Evolutionary conservation across 805 yeast species (phyloP), one percentile per base, ranked within the genome.

Genomic region (Sugiyamaella americana): DNA sequence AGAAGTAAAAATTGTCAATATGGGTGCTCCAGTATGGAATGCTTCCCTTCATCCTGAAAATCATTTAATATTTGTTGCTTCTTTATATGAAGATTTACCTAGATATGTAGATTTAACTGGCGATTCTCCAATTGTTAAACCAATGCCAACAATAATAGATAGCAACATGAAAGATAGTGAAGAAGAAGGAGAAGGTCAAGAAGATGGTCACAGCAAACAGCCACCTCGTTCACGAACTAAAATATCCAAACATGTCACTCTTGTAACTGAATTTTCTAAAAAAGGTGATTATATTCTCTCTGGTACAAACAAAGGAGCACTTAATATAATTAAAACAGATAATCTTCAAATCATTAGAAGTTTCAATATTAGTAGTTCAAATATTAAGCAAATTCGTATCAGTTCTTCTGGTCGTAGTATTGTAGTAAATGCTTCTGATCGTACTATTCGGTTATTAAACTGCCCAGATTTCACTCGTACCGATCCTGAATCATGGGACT

Each of bases 291-390:
- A 71, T 48, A 69, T 87, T 1, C 66, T 87, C 32, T 69, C 82
- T 0, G 97, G 96, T 0, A 87, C 95, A 2, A 80, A 81, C 47
- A 82, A 84, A 61, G 97, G 97, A 1, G 75, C 79, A 74, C 55
- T 89, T 11, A 80, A 80, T 50, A 70, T 87, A 10, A 52, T 63
- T 17, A 53, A 48, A 18, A 24, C 50, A 6, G 48, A 47, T 16
- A 47, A 46, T 35, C 48, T 21, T 45, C 58, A 67, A 20, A 62
- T 75, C 6, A 62, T 80, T 1, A 71, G 72, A 49, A 65, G 74
- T n/a, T 64, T 69, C 29, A 80, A 80, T 53, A 64, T 85, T n/a
- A 73, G 88, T 39, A 73, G 74, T 40, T 73, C 88, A 20, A 84
- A 82, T 58, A 80, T 88, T 48, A 88, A 87, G 59, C 79, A 80